A percentile compares a stretch with the other conserved stretches of the same genome.
Conservation (phyloP, 106 monocot genomes). For the Ottelia alismoides region DNA sequence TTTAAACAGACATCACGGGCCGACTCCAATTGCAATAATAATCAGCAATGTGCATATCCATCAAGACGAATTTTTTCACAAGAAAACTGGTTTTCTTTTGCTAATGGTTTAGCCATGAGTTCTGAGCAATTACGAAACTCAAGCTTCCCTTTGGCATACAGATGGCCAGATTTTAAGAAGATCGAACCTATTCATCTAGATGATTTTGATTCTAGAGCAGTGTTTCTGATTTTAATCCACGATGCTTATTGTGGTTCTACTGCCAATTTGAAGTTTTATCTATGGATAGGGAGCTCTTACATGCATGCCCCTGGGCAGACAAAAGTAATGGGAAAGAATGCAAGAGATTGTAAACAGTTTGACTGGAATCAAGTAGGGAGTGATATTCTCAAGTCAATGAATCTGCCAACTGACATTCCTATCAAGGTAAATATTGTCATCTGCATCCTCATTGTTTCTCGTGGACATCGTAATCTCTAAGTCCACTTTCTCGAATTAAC, state of each 20-base stretch:
- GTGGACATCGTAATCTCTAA: too few species aligned
- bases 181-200: conserved; percentile 19
- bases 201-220: conserved; percentile 41
- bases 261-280: conserved; percentile 21
- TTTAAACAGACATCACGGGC: background rate
- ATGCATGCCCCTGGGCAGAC: conserved; percentile 10
- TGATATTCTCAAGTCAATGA: conserved; percentile 45
- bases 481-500: too few species aligned
- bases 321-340: conserved; percentile 7
- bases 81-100: conserved; percentile 4
- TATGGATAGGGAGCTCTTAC: conserved; percentile 48
- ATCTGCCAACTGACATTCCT: conserved; percentile 29
- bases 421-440: too few species aligned
- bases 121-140: background rate
- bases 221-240: conserved; percentile 37
- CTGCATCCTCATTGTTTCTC: too few species aligned
- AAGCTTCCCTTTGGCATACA: conserved; percentile 25
- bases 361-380: conserved; percentile 41
- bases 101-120: conserved; percentile 1
- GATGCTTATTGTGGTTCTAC: conserved; percentile 9
- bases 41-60: background rate
- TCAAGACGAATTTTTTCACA: background rate
- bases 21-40: conserved; percentile 6
- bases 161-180: conserved; percentile 44
- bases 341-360: conserved; percentile 11